Evolutionary conservation across 2,329 filamentous ascomycete genomes (phyloP), one percentile per base, ranked within the genome.

Genomic region (Talaromyces verruculosus): DNA sequence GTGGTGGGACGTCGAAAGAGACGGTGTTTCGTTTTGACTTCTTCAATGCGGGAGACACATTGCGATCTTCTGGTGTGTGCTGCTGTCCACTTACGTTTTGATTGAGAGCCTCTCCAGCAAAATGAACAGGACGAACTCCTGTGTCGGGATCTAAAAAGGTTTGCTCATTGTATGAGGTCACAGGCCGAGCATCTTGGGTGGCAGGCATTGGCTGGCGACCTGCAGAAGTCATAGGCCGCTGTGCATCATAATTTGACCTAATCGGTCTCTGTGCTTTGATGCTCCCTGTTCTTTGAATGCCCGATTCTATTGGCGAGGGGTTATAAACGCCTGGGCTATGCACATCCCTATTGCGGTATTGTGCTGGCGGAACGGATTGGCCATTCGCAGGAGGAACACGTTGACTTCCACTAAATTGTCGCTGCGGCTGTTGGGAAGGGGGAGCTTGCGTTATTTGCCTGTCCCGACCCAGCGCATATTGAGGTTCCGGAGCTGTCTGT

Each of bases 1-100:
- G 77, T 4, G 80, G 79, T 22, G 81, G 80, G 49, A 82, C 76
- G 67, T 81, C 76, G 69, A 82, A 82, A 1, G 80, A 81, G 3
- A 82, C 80, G 7, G 78, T 79, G 30, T 78, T 75, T 62, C 75
- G 73, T 65, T 79, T 80, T 62, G 75, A 78, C 5, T 61, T 65
- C 45, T 67, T 64, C 28, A 69, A 64, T 45, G 73, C 72, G 3
- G 71, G 58, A 67, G 41, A 72, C 10, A 67, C 68, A 17, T 41
- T n/a, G 22, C 66, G 64, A 22, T 68, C 61, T 19, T 70, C 69
- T 30, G 68, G 55, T 13, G 37, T 60, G 28, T 64, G 51, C 15
- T 60, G 69, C 65, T 62, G 61, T 58, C 55, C 67, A 55, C 17
- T 66, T 65, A 64, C 55, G n/a, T 47, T 22, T 41, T 61, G 35